Conservation (phyloP, 345 rosid species). For the Murraya paniculata region DNA sequence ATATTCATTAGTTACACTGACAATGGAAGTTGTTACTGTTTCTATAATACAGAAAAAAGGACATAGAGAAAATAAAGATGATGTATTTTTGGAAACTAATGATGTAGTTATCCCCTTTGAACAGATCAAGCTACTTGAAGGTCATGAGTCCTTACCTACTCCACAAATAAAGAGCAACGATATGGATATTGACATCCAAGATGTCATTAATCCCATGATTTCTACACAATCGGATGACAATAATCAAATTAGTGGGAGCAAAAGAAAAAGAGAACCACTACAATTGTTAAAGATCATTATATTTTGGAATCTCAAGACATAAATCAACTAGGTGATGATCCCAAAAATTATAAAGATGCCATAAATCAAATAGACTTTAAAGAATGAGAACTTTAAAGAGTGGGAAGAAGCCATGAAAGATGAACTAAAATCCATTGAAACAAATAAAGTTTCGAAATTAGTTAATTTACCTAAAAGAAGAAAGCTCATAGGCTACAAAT, state of each 20-base stretch:
- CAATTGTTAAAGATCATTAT: background rate
- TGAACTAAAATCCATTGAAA: background rate
- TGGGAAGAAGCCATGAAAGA: background rate
- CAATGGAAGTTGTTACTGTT: background rate
- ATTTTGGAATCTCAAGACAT: background rate
- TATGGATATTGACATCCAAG: background rate
- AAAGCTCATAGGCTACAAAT: too few relatives aligned
- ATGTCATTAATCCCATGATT: accelerated
- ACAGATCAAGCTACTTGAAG: background rate
- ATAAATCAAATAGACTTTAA: background rate
- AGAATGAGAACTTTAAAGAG: background rate
- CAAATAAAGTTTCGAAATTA: background rate
- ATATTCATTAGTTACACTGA: background rate
- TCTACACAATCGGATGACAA: too few relatives aligned
- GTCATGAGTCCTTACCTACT: background rate
- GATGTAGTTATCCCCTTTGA: background rate
- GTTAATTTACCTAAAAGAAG: too few relatives aligned
- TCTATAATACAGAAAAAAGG: background rate
- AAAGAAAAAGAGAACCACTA: background rate
- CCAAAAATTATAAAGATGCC: background rate
- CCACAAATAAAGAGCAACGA: background rate
- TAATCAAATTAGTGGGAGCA: background rate
- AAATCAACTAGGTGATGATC: background rate
- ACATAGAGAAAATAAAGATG: background rate
- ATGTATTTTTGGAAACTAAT: background rate